Evolutionary conservation across 2,329 filamentous ascomycete genomes (phyloP).

Genomic region (Monilinia fructicola): DNA sequence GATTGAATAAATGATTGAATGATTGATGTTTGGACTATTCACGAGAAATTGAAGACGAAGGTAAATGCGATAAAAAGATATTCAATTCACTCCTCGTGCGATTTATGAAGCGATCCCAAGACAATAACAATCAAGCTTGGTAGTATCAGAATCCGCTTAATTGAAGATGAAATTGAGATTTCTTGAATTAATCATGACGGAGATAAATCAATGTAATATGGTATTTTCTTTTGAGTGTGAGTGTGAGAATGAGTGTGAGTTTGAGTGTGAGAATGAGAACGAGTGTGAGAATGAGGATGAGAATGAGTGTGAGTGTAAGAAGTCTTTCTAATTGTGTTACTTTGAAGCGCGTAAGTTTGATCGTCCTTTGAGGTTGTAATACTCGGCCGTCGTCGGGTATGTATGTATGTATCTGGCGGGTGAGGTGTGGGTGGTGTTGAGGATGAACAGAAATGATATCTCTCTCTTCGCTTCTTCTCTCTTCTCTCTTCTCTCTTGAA

Average conservation of each 20-base stretch:
- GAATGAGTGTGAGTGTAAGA: neutral
- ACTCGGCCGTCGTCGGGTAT: no score
- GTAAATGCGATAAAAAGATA: neutral
- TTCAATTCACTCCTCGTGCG: neutral
- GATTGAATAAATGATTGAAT: neutral
- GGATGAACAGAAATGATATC: no score
- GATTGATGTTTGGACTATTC: no score
- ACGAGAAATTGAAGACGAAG: neutral
- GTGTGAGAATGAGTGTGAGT: no score
- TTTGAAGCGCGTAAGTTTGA: conserved; percentile 21
- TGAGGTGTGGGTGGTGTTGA: no score
- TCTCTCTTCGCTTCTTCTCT: no score
- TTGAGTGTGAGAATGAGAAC: no score
- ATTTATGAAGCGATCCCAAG: neutral
- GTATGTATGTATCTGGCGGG: no score
- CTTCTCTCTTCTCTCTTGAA: no score
- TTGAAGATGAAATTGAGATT: conserved; percentile 15
- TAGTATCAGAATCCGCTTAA: neutral
- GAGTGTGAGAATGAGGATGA: no score
- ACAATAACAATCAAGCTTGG: neutral
- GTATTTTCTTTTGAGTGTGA: neutral
- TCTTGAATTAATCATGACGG: neutral
- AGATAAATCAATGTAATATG: neutral
- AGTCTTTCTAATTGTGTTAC: neutral
- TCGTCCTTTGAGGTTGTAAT: neutral